phyloP scores from a whole-genome alignment of 2,329 filamentous ascomycete genomes.

The Ceratocystis smalleyi region DNA sequence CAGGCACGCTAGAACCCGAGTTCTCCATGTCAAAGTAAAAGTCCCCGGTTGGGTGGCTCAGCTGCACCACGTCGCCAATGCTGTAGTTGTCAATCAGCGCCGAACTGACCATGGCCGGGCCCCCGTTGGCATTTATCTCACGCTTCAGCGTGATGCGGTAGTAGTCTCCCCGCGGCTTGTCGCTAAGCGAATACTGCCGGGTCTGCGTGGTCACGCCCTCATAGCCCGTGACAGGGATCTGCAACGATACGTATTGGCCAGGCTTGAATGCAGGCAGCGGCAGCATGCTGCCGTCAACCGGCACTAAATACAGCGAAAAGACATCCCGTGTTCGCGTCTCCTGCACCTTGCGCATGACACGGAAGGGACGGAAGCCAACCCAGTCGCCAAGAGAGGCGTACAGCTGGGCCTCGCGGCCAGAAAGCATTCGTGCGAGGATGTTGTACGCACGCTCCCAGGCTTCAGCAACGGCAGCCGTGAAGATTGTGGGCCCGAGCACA shows the following conservation, averaged over 20 bases:
- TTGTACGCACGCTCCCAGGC: conserved; percentile 60
- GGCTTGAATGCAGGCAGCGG: conserved; percentile 46
- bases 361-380: conserved; percentile 35
- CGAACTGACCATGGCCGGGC: conserved; percentile 38
- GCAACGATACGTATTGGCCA: conserved; percentile 59
- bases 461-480: conserved; percentile 49
- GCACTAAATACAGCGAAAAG: conserved; percentile 54
- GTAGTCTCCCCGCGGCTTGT: conserved; percentile 35
- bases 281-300: conserved; percentile 33
- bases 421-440: conserved; percentile 56
- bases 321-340: conserved; percentile 40
- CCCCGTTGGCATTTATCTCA: conserved; percentile 31
- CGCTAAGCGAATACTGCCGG: conserved; percentile 60
- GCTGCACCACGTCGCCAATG: conserved; percentile 37
- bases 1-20: conserved; percentile 29
- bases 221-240: conserved; percentile 37
- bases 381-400: conserved; percentile 37
- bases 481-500: conserved; percentile 46
- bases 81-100: conserved; percentile 33
- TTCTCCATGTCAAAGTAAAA: conserved; percentile 43
- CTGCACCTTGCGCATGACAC: conserved; percentile 42
- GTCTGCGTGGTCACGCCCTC: conserved; percentile 45
- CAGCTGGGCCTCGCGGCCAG: conserved; percentile 44
- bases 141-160: conserved; percentile 65
- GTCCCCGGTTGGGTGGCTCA: conserved; percentile 41